Conservation (phyloP, 2,329 filamentous ascomycete genomes). For the Botryotinia globosa region DNA sequence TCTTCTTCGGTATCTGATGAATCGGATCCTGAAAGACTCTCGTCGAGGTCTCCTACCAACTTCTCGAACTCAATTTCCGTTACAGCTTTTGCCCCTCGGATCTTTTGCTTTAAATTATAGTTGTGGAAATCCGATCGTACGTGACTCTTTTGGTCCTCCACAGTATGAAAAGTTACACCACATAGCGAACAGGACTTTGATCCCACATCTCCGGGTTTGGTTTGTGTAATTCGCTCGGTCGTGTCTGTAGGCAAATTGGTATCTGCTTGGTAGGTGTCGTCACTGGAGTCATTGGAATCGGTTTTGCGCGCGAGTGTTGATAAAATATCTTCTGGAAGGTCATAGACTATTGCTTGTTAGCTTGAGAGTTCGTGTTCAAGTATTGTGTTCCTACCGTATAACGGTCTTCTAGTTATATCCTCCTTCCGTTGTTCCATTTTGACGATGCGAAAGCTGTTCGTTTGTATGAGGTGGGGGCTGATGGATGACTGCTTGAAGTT, state of each 20-base stretch:
- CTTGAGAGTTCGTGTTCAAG: background rate
- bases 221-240: slow-evolving; percentile 40
- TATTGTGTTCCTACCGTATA: slow-evolving; percentile 39
- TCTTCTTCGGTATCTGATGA: slow-evolving; percentile 69
- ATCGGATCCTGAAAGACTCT: slow-evolving; percentile 85
- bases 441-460: background rate
- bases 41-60: slow-evolving; percentile 79
- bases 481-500: background rate
- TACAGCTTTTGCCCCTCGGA: slow-evolving; percentile 69
- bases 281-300: slow-evolving; percentile 28
- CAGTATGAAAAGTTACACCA: slow-evolving; percentile 63
- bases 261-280: slow-evolving; percentile 31
- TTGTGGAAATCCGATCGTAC: slow-evolving; percentile 86
- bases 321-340: slow-evolving; percentile 40
- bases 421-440: slow-evolving; percentile 39
- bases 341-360: slow-evolving; percentile 35
- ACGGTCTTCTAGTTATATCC: slow-evolving; percentile 40
- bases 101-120: slow-evolving; percentile 91
- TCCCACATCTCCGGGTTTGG: slow-evolving; percentile 46
- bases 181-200: slow-evolving; percentile 82
- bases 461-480: background rate
- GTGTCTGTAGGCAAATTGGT: slow-evolving; percentile 30
- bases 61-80: slow-evolving; percentile 83
- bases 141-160: slow-evolving; percentile 81
- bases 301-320: slow-evolving; percentile 38